phyloP scores from a whole-genome alignment of 1,284 basidiomycete species.

The Vanrija sp. region DNA sequence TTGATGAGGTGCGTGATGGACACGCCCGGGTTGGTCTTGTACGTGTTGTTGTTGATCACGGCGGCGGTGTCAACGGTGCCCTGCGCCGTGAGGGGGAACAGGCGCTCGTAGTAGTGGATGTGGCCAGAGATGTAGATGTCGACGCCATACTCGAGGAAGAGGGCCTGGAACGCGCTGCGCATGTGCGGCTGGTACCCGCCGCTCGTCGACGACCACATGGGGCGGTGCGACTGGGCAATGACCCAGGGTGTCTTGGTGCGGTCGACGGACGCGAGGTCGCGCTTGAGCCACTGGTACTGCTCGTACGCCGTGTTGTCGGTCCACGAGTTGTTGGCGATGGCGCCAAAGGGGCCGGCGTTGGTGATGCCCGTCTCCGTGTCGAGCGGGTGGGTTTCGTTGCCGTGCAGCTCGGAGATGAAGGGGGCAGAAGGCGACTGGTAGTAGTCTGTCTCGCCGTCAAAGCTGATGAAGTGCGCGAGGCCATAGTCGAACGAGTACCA shows the following conservation, averaged over 20 bases:
- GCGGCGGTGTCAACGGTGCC: conserved; percentile 24
- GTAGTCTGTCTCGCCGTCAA: conserved; percentile 27
- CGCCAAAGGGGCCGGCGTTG: conserved; percentile 12
- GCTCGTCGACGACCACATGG: conserved; percentile 27
- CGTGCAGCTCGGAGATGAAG: conserved; percentile 23
- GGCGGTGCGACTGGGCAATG: conserved; percentile 41
- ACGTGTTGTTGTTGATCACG: conserved; percentile 38
- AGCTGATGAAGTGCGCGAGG: conserved; percentile 24
- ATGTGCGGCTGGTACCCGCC: conserved; percentile 30
- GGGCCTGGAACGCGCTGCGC: conserved; percentile 40
- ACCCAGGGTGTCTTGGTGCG: conserved; percentile 47
- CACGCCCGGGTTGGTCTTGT: conserved; percentile 7
- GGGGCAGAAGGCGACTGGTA: conserved; percentile 21
- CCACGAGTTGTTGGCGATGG: conserved; percentile 14
- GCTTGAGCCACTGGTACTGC: conserved; percentile 25
- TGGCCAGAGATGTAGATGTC: conserved; percentile 43
- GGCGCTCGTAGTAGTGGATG: conserved; percentile 46
- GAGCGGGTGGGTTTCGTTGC: conserved; percentile 19
- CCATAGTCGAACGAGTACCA: conserved; percentile 35
- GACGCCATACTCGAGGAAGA: conserved; percentile 43
- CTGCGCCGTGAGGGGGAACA: conserved; percentile 34
- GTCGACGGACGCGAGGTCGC: conserved; percentile 41
- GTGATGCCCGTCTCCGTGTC: conserved; percentile 4
- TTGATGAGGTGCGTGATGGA: conserved; percentile 34
- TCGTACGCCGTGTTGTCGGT: conserved; percentile 22